Conservation (phyloP, 2,329 filamentous ascomycete genomes). For the Myriosclerotinia curreyana region DNA sequence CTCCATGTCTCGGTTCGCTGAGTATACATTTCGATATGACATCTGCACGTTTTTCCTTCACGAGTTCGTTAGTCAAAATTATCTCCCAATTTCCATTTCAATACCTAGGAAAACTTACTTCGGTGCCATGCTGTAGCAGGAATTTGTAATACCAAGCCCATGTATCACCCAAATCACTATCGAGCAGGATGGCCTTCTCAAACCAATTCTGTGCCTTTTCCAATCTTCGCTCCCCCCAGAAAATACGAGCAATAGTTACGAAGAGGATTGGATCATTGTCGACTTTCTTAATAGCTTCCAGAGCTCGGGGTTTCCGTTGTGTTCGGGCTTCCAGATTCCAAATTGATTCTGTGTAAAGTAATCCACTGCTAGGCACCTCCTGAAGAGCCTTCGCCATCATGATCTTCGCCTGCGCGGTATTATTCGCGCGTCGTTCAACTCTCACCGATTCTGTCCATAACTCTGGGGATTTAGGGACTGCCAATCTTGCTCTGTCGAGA, state of each 20-base stretch:
- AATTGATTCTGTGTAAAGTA: constrained; percentile 92
- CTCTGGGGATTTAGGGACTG: constrained; percentile 77
- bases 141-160: constrained; percentile 99
- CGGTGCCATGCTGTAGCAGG: constrained; percentile 83
- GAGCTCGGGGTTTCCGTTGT: constrained; percentile 82
- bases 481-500: constrained; percentile 84
- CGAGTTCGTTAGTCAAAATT: constrained; percentile 21
- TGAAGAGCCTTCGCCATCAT: constrained; percentile 93
- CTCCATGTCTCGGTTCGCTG: constrained; percentile 87
- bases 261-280: constrained; percentile 89
- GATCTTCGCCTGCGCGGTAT: constrained; percentile 77
- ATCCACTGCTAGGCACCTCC: constrained; percentile 81
- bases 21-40: constrained; percentile 76
- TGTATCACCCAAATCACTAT: constrained; percentile 83
- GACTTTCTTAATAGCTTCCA: constrained; percentile 96
- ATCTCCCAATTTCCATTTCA: neutral
- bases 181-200: constrained; percentile 86
- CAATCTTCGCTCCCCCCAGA: constrained; percentile 88
- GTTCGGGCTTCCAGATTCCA: constrained; percentile 90
- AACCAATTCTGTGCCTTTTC: constrained; percentile 98
- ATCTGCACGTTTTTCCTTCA: constrained; percentile 77
- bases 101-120: constrained; percentile 44
- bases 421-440: constrained; percentile 83
- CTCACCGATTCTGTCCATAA: constrained; percentile 94
- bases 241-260: constrained; percentile 88